Base-by-base conservation (phyloP, 257 asterid genomes). In the Thymus mandschuricus region DNA sequence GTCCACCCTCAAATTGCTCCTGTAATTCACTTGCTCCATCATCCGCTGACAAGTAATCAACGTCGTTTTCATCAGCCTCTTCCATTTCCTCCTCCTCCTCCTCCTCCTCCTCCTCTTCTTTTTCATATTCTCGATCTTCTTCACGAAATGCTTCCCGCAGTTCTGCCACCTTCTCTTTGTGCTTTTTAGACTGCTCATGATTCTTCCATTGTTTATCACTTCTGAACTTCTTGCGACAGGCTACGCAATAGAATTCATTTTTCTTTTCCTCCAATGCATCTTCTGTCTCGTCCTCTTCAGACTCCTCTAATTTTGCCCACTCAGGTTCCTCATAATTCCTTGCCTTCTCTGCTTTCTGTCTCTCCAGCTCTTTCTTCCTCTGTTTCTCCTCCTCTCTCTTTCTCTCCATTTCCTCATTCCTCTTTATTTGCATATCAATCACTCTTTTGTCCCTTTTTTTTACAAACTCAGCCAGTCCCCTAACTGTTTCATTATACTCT, bases 201-300 rank as follows among this genome's bases (percentile, higher is more conserved):
- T 95, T 95, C 81, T 86, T 88, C 99, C 98, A 95, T 79, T 95
- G 99, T 76, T 89, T 95, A 68, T 95, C 98, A 56, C 94, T 92
- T 91, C 83, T 95, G 76, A 95, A 95, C 83, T 88, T 95, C 88
- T 92, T 89, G 80, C 97, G 83, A 40, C 99, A 95, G 31, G 83
- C 96, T 41, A 95, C 90, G 76, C 99, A 95, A 69, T 92, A 95
- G 13, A 89, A 82, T 79, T 95, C 97, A 0, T 79, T 78, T 76
- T 61, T 85, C 82, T 80, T 83, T 57, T 89, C 96, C 76, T 81
- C 88, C 70, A 64, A 49, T 12, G 40, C 81, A 60, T 82, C 89
- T 40, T 81, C 97, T 56, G 40, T 66, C 63, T 81, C 96, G 27
- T 82, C 95, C 50, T 88, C 86, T 70, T 78, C 97, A 58, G 55